phyloP scores from a whole-genome alignment of 768 basidiomycete species.

The Auricularia auricula-judae region DNA sequence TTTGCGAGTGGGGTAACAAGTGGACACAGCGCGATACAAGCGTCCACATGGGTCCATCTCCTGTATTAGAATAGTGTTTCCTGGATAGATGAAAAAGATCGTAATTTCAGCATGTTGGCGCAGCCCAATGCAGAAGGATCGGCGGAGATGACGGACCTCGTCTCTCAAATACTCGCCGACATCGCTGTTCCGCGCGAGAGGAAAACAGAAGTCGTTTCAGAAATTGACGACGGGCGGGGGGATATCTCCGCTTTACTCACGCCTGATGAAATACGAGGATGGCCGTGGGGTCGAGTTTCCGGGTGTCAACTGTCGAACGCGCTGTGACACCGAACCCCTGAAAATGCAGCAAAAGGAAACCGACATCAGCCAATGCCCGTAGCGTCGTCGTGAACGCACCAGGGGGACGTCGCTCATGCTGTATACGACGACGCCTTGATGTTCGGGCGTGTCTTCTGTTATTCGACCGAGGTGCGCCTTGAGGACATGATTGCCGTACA shows the following conservation, averaged over 20 bases:
- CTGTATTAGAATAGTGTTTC: slow-evolving; percentile 60
- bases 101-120: background rate
- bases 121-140: background rate
- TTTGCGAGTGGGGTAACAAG: background rate
- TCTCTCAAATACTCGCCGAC: slow-evolving; percentile 97
- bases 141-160: slow-evolving; percentile 42
- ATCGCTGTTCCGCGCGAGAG: slow-evolving; percentile 42
- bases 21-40: background rate
- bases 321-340: slow-evolving; percentile 98
- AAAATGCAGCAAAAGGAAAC: slow-evolving; percentile 7
- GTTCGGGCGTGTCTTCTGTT: slow-evolving; percentile 97
- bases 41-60: background rate
- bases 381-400: slow-evolving; percentile 31
- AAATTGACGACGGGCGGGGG: background rate
- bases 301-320: slow-evolving; percentile 86
- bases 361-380: background rate
- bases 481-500: slow-evolving; percentile 96
- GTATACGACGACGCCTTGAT: slow-evolving; percentile 95
- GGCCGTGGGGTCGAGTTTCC: slow-evolving; percentile 93
- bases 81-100: slow-evolving; percentile 22
- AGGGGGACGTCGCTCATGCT: slow-evolving; percentile 93
- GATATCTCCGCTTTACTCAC: slow-evolving; percentile 30
- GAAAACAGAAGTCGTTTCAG: slow-evolving; percentile 4
- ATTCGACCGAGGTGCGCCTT: slow-evolving; percentile 98
- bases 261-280: slow-evolving; percentile 99